phyloP scores from a whole-genome alignment of 1,139 yeast species.

The Pichia sp. region DNA sequence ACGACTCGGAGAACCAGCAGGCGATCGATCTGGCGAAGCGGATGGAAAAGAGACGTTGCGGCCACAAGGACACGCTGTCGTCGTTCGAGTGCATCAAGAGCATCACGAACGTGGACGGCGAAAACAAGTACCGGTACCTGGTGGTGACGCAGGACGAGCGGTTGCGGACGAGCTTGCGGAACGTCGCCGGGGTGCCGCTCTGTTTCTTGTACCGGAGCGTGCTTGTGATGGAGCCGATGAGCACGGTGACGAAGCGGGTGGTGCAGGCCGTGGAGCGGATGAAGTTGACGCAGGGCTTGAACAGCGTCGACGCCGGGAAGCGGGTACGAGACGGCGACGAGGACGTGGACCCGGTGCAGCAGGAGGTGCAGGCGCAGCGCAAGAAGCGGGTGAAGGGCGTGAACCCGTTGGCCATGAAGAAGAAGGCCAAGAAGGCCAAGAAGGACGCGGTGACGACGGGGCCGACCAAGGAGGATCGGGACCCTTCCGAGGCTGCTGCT shows the following conservation, averaged over 20 bases:
- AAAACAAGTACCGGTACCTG: slow-evolving; percentile 83
- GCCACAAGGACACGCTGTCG: slow-evolving; percentile 59
- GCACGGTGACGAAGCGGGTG: slow-evolving; percentile 59
- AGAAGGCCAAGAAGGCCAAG: slow-evolving; percentile 56
- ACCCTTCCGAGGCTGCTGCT: slow-evolving; percentile 34
- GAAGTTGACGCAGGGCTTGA: slow-evolving; percentile 75
- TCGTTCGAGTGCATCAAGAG: slow-evolving; percentile 75
- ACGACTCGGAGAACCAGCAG: slow-evolving; percentile 60
- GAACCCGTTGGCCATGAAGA: slow-evolving; percentile 35
- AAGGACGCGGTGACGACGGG: slow-evolving; percentile 63
- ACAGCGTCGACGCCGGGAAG: slow-evolving; percentile 43
- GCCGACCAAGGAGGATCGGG: slow-evolving; percentile 24
- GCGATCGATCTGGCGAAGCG: slow-evolving; percentile 77
- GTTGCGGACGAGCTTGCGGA: slow-evolving; percentile 63
- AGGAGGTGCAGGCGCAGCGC: slow-evolving; percentile 53
- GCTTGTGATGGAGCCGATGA: slow-evolving; percentile 92
- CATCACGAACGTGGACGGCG: slow-evolving; percentile 65
- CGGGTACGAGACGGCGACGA: slow-evolving; percentile 20
- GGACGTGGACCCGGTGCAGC: slow-evolving; percentile 26
- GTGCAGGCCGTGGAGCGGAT: slow-evolving; percentile 54
- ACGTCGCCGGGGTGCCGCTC: slow-evolving; percentile 85
- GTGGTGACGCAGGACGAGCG: slow-evolving; percentile 79
- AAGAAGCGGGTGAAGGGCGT: slow-evolving; percentile 48
- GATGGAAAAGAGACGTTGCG: slow-evolving; percentile 64
- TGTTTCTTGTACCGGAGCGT: slow-evolving; percentile 85